Evolutionary conservation across 2,329 filamentous ascomycete species (phyloP).

Genomic region (Chaetomiaceae sp.): DNA sequence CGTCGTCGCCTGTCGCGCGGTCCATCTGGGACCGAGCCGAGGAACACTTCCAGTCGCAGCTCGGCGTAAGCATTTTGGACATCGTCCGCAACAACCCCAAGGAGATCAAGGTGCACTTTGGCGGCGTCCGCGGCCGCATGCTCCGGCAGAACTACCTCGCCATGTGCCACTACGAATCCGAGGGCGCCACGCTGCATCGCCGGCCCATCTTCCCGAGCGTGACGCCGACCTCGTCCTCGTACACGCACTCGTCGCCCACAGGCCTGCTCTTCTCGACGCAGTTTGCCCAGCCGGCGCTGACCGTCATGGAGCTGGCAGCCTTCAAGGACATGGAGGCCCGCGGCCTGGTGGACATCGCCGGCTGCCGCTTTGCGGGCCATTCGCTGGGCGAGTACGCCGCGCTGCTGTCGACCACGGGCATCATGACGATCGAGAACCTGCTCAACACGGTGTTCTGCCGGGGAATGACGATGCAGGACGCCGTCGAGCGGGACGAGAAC

Average conservation of each 20-base stretch:
- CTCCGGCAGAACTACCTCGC: constrained; percentile 4
- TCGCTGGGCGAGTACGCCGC: constrained; percentile 97
- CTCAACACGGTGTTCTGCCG: not conserved
- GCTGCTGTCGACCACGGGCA: not conserved
- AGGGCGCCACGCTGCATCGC: not conserved
- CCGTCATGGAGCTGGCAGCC: constrained; percentile 7
- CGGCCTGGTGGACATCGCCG: constrained; percentile 89
- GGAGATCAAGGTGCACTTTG: constrained; percentile 5
- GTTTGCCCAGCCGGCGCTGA: constrained; percentile 67
- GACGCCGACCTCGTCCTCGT: constrained; percentile 47
- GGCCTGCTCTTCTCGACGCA: constrained; percentile 93
- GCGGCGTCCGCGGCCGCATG: constrained; percentile 1
- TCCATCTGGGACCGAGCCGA: constrained; percentile 97
- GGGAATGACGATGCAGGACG: constrained; percentile 97
- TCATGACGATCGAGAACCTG: constrained; percentile 2
- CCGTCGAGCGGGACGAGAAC: constrained; percentile 85
- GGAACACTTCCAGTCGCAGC: constrained; percentile 91
- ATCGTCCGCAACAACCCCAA: constrained; percentile 5
- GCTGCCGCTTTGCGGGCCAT: constrained; percentile 81
- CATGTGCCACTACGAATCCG: constrained; percentile 2
- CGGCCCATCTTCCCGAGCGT: not conserved
- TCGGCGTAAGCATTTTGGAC: no score
- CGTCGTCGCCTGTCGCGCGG: constrained; percentile 82
- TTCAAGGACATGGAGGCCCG: constrained; percentile 98
- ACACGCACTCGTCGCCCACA: constrained; percentile 91